Conservation (phyloP, 1,284 basidiomycete species). For the Erythrobasidium hasegawianum region DNA sequence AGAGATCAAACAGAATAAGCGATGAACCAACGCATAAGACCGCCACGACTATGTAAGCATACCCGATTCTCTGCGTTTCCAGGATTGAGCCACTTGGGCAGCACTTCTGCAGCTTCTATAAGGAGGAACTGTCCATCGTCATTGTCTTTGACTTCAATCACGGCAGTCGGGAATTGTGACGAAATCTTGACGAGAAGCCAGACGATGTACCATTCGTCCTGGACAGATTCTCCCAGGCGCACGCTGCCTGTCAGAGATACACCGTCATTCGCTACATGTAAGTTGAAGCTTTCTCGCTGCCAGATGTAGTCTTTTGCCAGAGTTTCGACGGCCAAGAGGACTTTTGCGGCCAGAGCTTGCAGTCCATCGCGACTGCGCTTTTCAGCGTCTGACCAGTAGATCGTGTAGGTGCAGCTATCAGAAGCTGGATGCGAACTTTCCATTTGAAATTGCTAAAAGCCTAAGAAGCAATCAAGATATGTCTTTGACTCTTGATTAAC, state of each 20-base stretch:
- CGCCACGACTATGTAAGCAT: constrained; percentile 48
- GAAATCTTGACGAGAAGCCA: constrained; percentile 78
- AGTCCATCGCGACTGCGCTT: neutral
- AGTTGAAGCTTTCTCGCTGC: constrained; percentile 45
- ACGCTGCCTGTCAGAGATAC: constrained; percentile 63
- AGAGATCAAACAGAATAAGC: constrained; percentile 8
- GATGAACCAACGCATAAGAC: constrained; percentile 38
- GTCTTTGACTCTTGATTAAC: no score
- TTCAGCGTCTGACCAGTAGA: constrained; percentile 9
- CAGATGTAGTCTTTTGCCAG: constrained; percentile 44
- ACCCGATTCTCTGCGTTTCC: constrained; percentile 87
- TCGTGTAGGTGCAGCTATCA: constrained; percentile 12
- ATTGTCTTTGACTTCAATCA: constrained; percentile 59
- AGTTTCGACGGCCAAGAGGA: constrained; percentile 15
- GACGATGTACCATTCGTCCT: constrained; percentile 92
- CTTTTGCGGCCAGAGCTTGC: constrained; percentile 13
- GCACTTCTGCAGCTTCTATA: constrained; percentile 87
- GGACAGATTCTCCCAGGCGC: constrained; percentile 85
- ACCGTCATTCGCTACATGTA: constrained; percentile 25
- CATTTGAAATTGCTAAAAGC: no score
- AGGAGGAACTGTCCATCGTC: constrained; percentile 93
- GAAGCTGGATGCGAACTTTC: neutral
- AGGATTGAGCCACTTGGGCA: constrained; percentile 89
- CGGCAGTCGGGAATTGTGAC: constrained; percentile 64
- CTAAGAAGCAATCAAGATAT: no score